Evolutionary conservation across 2,329 filamentous ascomycete species (phyloP).

Genomic region (Penicillium vulpinum): DNA sequence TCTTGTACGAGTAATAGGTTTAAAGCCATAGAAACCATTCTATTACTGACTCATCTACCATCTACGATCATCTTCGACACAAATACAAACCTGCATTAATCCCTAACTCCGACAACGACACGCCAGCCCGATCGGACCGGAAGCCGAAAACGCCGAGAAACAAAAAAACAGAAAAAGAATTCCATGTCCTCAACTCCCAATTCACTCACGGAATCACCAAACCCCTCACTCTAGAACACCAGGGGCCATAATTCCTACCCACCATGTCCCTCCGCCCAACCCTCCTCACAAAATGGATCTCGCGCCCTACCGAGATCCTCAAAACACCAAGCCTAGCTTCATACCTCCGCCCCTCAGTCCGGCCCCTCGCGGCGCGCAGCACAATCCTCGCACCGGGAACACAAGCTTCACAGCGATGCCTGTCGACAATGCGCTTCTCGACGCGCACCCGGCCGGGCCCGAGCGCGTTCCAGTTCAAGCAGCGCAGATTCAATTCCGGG

Average conservation of each 20-base stretch:
- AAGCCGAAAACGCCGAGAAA: constrained; percentile 12
- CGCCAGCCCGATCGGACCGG: constrained; percentile 11
- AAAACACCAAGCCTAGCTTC: constrained; percentile 5
- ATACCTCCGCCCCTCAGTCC: neutral
- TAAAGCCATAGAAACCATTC: neutral
- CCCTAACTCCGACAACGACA: constrained; percentile 2
- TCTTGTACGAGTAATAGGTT: neutral
- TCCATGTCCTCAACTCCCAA: neutral
- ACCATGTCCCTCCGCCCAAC: constrained; percentile 16
- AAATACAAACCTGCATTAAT: neutral
- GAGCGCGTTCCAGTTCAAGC: constrained; percentile 5
- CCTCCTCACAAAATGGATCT: constrained; percentile 25
- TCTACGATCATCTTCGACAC: neutral
- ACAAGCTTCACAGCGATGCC: neutral
- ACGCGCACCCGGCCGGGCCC: neutral
- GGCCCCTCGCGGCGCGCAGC: constrained; percentile 2
- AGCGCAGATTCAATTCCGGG: constrained; percentile 28
- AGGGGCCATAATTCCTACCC: neutral
- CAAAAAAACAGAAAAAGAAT: neutral
- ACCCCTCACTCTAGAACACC: neutral
- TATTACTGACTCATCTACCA: neutral
- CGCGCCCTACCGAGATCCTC: constrained; percentile 17
- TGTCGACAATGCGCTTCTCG: neutral
- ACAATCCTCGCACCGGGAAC: neutral
- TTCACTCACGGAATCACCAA: neutral